A percentile compares a stretch with the other conserved stretches of the same genome.
Conservation (phyloP, 768 basidiomycete genomes). For the Trichaptum fuscoviolaceum region DNA sequence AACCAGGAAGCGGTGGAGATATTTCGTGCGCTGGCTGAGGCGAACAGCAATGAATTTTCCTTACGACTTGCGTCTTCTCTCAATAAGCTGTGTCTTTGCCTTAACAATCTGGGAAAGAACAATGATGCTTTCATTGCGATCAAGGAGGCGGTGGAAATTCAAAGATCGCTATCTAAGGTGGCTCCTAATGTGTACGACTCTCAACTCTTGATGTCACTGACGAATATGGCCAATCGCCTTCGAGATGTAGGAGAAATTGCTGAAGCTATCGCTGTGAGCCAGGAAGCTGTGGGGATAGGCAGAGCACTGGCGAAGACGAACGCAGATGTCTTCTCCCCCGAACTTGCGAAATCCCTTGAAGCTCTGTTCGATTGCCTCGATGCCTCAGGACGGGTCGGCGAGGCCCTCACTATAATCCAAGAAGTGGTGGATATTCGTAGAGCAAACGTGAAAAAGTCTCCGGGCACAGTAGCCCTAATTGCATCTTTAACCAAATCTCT, state of each 20-base stretch:
- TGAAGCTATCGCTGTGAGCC: neutral
- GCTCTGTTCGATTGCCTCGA: conserved; percentile 5
- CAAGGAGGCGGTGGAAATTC: neutral
- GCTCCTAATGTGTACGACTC: no score
- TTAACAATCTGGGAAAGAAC: neutral
- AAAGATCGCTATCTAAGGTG: neutral
- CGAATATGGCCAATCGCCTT: no score
- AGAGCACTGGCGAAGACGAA: neutral
- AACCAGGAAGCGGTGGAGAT: conserved; percentile 5
- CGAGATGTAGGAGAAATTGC: no score
- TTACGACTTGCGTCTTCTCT: neutral
- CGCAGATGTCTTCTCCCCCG: neutral
- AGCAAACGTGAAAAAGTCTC: no score
- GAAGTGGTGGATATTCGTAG: neutral
- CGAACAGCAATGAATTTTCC: neutral
- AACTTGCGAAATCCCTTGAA: conserved; percentile 6
- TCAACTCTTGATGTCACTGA: no score
- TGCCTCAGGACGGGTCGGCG: conserved; percentile 4
- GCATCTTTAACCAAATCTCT: no score
- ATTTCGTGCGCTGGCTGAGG: neutral
- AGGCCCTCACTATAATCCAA: conserved; percentile 5
- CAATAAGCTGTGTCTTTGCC: neutral
- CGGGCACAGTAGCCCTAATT: no score
- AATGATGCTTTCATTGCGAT: neutral
- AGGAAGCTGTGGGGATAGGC: neutral